A percentile compares a stretch with the other conserved stretches of the same genome.
Conservation (phyloP, 148 eudicot species). For the Gaultheria prostrata region DNA sequence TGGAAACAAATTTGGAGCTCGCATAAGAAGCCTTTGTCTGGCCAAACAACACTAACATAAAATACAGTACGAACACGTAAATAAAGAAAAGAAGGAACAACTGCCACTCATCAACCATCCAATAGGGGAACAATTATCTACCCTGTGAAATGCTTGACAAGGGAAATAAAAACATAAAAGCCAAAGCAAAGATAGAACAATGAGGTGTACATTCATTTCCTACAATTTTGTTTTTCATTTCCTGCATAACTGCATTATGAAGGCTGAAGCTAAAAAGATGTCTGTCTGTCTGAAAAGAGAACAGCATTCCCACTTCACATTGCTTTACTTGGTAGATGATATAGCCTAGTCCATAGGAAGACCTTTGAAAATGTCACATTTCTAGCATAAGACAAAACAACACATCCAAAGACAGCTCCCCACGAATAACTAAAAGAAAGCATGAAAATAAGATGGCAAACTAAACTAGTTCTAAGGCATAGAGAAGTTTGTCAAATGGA, state of each 20-base stretch:
- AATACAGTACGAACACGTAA: neutral
- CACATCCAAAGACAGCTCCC: neutral
- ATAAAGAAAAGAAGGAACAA: neutral
- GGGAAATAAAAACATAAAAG: neutral
- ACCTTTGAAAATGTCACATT: neutral
- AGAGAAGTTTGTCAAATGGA: neutral
- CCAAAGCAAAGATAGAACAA: neutral
- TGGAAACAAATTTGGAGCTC: slow-evolving; percentile 23
- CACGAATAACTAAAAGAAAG: neutral
- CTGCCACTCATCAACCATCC: too few species aligned
- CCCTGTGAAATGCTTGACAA: too few species aligned
- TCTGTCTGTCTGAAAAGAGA: too few species aligned
- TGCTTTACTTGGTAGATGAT: neutral
- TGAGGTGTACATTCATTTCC: neutral
- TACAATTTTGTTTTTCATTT: too few species aligned
- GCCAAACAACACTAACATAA: neutral
- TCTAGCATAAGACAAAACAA: neutral
- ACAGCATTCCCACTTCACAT: too few species aligned
- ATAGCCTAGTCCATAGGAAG: neutral
- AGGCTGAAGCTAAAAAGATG: too few species aligned
- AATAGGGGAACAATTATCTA: too few species aligned
- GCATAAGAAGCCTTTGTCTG: neutral
- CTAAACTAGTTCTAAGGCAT: neutral
- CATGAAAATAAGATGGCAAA: neutral
- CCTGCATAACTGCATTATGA: too few species aligned